Percentiles rank a stretch among this genome's conserved stretches.
These are phyloP conservation scores for Leishmania lainsoni DNA, from an alignment of 208 protist species.

Conservation along the genomic window DNA sequence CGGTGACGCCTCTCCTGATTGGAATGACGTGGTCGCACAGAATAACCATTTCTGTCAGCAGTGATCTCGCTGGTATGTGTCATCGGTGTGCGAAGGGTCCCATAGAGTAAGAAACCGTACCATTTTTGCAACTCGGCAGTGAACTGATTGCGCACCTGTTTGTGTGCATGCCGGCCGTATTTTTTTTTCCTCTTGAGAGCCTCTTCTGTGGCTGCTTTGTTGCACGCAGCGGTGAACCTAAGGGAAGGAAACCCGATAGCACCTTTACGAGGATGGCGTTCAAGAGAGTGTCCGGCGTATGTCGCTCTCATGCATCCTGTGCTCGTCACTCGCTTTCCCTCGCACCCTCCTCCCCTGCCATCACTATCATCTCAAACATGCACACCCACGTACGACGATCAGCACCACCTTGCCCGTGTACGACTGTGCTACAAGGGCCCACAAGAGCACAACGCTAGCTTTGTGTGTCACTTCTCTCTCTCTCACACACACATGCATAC, in stretches of 20 bases:
- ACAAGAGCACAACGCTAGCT: no score
- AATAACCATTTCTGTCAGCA: background rate
- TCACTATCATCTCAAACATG: no score
- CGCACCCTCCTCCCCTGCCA: background rate
- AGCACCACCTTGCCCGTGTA: no score
- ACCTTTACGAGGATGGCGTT: background rate
- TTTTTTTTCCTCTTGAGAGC: background rate
- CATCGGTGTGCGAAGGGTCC: background rate
- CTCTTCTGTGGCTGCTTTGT: background rate
- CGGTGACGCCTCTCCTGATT: conserved; percentile 28
- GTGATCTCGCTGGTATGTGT: background rate
- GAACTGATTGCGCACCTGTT: background rate
- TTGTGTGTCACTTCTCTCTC: no score
- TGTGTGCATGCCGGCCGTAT: background rate
- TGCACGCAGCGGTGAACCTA: background rate
- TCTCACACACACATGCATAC: no score
- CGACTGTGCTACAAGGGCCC: no score
- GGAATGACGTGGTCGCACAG: conserved; percentile 37
- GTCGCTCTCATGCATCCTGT: background rate
- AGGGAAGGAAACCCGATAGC: background rate
- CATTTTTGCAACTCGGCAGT: background rate
- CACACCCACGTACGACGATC: no score
- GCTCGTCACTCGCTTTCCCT: background rate
- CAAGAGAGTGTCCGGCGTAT: background rate
- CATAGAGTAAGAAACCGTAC: background rate